Percentiles rank a stretch among this genome's conserved stretches.
phyloP scores from a whole-genome alignment of 1,139 yeast species.

The Trichomonascaceae sp. region DNA sequence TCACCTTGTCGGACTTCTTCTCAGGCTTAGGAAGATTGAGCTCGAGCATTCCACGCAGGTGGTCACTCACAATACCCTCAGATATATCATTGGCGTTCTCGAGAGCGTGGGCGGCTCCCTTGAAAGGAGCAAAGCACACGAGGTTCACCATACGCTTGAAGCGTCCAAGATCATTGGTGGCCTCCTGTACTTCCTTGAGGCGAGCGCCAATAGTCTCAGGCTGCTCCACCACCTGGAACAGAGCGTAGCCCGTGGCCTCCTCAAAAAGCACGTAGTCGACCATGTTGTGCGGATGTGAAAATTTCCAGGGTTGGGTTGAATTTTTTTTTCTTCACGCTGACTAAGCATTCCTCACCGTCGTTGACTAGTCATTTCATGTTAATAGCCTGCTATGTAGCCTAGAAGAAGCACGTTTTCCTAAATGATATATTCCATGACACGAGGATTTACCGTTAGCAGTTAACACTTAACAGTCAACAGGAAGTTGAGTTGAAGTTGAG shows the following conservation, averaged over 20 bases:
- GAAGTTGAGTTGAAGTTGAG: too few species aligned
- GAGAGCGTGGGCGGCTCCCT: constrained; percentile 97
- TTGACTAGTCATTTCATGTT: neutral
- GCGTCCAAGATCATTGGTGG: constrained; percentile 72
- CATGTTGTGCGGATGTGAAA: constrained; percentile 25
- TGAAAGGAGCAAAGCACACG: constrained; percentile 94
- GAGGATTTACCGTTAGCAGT: too few species aligned
- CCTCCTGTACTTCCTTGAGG: constrained; percentile 87
- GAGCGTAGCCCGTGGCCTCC: constrained; percentile 97
- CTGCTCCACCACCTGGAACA: constrained; percentile 85
- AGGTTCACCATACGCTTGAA: constrained; percentile 90
- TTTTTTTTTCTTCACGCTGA: neutral
- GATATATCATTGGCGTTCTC: constrained; percentile 97
- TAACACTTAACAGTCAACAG: too few species aligned
- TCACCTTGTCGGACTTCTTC: constrained; percentile 39
- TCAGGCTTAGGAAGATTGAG: constrained; percentile 80
- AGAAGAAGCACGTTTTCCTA: too few species aligned
- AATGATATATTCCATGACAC: too few species aligned
- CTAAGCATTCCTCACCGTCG: neutral
- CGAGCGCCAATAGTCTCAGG: constrained; percentile 91
- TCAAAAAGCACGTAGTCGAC: constrained; percentile 90
- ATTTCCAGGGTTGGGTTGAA: constrained; percentile 4
- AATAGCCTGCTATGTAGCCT: neutral
- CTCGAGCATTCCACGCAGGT: constrained; percentile 78
- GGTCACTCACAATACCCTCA: constrained; percentile 91